phyloP scores from a whole-genome alignment of 495 filamentous ascomycete genomes.

The Podospora anserina region DNA sequence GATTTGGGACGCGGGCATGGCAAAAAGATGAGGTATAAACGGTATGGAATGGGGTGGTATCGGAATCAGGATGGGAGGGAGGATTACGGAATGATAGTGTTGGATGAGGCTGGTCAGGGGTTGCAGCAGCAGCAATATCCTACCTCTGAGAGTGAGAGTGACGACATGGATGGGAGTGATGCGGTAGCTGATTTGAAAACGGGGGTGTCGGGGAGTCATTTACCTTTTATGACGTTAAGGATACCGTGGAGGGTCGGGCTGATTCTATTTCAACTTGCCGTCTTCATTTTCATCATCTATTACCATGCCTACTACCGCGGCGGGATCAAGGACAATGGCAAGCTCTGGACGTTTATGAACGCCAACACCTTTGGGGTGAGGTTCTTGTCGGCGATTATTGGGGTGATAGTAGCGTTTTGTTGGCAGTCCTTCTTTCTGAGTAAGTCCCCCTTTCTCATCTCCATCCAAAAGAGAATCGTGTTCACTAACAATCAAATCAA shows the following conservation, averaged over 20 bases:
- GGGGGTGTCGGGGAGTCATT: constrained; percentile 3
- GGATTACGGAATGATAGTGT: constrained; percentile 34
- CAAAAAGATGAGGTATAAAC: constrained; percentile 19
- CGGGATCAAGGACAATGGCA: constrained; percentile 24
- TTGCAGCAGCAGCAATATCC: constrained; percentile 10
- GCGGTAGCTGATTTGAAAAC: neutral
- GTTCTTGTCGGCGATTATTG: constrained; percentile 34
- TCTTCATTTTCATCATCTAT: constrained; percentile 34
- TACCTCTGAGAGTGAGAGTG: neutral
- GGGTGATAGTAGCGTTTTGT: constrained; percentile 34
- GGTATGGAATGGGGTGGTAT: constrained; percentile 31
- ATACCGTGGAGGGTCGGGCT: constrained; percentile 30
- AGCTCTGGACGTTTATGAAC: constrained; percentile 32
- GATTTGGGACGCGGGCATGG: constrained; percentile 19
- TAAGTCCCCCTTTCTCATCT: constrained; percentile 9
- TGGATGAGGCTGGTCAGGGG: constrained; percentile 30
- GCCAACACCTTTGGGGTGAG: constrained; percentile 35
- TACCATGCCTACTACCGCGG: constrained; percentile 34
- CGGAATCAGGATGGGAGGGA: constrained; percentile 20
- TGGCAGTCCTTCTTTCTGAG: constrained; percentile 37
- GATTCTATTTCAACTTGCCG: constrained; percentile 26
- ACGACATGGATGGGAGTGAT: constrained; percentile 15
- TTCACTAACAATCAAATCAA: neutral
- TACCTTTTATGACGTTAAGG: constrained; percentile 32
- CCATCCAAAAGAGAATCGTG: neutral